Percentiles rank a stretch among this genome's conserved stretches.
Conservation (phyloP, 805 yeast genomes). For the Zygoascus tannicola region DNA sequence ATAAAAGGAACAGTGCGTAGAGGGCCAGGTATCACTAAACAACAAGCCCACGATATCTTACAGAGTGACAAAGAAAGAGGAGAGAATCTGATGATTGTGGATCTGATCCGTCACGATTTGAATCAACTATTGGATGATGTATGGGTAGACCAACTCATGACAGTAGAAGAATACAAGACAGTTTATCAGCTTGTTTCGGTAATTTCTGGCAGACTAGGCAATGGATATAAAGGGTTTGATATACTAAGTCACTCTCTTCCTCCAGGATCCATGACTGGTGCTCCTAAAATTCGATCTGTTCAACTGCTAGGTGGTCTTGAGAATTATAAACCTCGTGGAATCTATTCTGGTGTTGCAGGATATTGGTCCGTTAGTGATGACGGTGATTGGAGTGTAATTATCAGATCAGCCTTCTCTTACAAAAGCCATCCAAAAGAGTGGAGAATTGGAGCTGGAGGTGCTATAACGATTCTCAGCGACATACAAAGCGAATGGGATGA, state of each 20-base stretch:
- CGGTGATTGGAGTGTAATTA: conserved; percentile 94
- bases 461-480: conserved; percentile 81
- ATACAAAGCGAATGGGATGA: conserved; percentile 87
- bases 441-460: conserved; percentile 98
- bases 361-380: conserved; percentile 84
- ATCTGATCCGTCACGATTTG: conserved; percentile 85
- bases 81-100: conserved; percentile 95
- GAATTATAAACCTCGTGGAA: conserved; percentile 49
- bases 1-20: conserved; percentile 92
- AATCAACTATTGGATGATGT: conserved; percentile 59
- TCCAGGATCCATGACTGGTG: conserved; percentile 99
- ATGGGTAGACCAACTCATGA: conserved; percentile 69
- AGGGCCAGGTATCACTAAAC: conserved; percentile 41
- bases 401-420: conserved; percentile 71
- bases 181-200: conserved; percentile 90
- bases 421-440: conserved; percentile 34
- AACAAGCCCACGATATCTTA: conserved; percentile 53
- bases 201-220: conserved; percentile 51
- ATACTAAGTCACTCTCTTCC: conserved; percentile 72
- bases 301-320: conserved; percentile 64
- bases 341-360: conserved; percentile 92
- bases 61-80: conserved; percentile 89
- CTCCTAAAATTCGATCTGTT: conserved; percentile 90
- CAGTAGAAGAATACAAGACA: conserved; percentile 84
- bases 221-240: conserved; percentile 64